Evolutionary conservation across 495 filamentous ascomycete species (phyloP).

Genomic region (Podospora australis): DNA sequence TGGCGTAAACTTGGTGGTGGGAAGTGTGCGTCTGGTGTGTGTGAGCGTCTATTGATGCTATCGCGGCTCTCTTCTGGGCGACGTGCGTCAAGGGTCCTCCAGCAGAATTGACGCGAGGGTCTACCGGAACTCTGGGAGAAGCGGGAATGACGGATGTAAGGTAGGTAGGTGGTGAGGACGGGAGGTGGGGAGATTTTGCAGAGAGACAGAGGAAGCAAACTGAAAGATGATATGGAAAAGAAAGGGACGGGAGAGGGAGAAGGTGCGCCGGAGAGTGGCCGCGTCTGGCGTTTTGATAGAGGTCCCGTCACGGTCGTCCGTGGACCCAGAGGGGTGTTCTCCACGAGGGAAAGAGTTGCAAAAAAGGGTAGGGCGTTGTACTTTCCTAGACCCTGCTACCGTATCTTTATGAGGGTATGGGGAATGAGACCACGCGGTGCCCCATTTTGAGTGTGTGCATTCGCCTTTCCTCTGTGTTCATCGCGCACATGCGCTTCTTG

Average conservation of each 20-base stretch:
- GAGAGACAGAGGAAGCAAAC: neutral
- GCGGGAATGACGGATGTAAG: too few relatives aligned
- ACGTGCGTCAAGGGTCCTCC: too few relatives aligned
- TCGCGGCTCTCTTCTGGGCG: too few relatives aligned
- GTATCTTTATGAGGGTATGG: too few relatives aligned
- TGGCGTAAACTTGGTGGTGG: too few relatives aligned
- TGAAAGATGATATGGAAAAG: neutral
- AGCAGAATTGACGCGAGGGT: too few relatives aligned
- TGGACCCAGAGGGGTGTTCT: constrained; percentile 3
- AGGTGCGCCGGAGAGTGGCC: constrained; percentile 1
- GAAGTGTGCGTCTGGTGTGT: too few relatives aligned
- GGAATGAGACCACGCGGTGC: constrained; percentile 1
- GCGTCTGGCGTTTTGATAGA: constrained; percentile 17
- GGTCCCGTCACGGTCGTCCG: neutral
- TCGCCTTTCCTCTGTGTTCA: too few relatives aligned
- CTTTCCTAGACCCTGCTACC: neutral
- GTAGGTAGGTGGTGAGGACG: too few relatives aligned
- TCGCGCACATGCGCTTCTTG: too few relatives aligned
- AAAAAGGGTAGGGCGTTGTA: neutral
- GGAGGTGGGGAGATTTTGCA: too few relatives aligned
- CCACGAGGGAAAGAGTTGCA: constrained; percentile 1
- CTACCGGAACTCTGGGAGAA: too few relatives aligned
- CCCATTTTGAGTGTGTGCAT: constrained; percentile 3
- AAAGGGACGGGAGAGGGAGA: neutral
- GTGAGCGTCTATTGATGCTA: neutral